phyloP scores from a whole-genome alignment of 306 rosid genomes.

The Senna siamea region DNA sequence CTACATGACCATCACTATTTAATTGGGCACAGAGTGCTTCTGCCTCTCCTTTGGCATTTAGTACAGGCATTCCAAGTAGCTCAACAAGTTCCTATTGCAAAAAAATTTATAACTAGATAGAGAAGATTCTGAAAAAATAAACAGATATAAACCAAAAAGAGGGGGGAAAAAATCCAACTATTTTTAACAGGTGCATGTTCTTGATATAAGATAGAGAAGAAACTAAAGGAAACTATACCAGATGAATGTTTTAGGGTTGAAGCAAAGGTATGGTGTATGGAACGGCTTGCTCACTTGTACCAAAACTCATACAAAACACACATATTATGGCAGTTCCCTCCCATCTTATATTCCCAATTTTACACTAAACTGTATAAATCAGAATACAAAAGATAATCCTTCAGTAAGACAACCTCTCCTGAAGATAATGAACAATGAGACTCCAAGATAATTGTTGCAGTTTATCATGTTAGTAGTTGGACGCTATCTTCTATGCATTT shows the following conservation, averaged over 20 bases:
- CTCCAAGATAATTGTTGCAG: background rate
- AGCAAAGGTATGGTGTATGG: background rate
- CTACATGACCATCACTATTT: slow-evolving; percentile 73
- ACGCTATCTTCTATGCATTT: no score
- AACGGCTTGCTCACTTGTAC: background rate
- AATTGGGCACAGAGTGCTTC: slow-evolving; percentile 91
- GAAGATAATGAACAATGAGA: background rate
- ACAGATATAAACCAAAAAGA: slow-evolving; percentile 21
- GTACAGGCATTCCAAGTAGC: slow-evolving; percentile 88
- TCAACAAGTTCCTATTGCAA: slow-evolving; percentile 71
- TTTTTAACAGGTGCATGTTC: slow-evolving; percentile 11
- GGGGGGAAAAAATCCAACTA: slow-evolving; percentile 4
- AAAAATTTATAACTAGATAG: slow-evolving; percentile 37
- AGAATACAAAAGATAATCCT: slow-evolving; percentile 1
- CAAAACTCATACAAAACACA: background rate
- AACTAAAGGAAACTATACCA: slow-evolving; percentile 9
- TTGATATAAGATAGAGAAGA: slow-evolving; percentile 14
- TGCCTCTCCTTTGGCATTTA: slow-evolving; percentile 94
- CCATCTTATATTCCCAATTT: background rate
- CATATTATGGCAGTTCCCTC: no score
- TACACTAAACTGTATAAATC: background rate
- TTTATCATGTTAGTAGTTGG: no score
- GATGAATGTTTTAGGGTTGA: slow-evolving; percentile 14
- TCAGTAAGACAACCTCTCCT: background rate
- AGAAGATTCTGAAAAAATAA: slow-evolving; percentile 38